These are phyloP conservation scores for Pelargonium myrrhifolium DNA, from an alignment of 441 rosid species.

Conservation along the genomic window DNA sequence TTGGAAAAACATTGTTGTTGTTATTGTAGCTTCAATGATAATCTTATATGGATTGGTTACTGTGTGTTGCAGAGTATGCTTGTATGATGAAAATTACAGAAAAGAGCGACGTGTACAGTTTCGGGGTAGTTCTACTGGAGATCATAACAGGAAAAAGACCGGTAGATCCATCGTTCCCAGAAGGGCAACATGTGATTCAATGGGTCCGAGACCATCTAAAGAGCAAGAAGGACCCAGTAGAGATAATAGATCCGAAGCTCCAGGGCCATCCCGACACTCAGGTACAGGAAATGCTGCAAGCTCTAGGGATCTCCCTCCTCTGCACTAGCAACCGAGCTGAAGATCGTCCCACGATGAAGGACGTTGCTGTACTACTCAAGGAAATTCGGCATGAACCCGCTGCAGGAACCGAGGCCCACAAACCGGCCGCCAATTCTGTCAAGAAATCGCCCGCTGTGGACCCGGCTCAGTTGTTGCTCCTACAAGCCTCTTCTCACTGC, in stretches of 20 bases:
- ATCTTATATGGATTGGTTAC: not conserved
- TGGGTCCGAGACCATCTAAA: conserved; percentile 62
- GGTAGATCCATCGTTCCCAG: conserved; percentile 53
- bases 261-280: conserved; percentile 59
- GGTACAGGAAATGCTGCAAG: conserved; percentile 68
- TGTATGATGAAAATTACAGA: conserved; percentile 47
- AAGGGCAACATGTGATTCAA: conserved; percentile 54
- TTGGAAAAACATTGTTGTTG: no score
- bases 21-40: no score
- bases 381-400: conserved; percentile 45
- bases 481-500: conserved; percentile 36
- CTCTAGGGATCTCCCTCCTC: conserved; percentile 57
- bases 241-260: conserved; percentile 46
- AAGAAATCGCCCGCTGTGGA: conserved; percentile 30
- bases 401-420: conserved; percentile 32
- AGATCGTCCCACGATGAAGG: conserved; percentile 72
- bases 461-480: conserved; percentile 40
- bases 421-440: conserved; percentile 23
- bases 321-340: conserved; percentile 56
- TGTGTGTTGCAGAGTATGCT: conserved; percentile 44
- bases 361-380: conserved; percentile 49
- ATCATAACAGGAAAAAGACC: conserved; percentile 57
- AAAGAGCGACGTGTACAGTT: conserved; percentile 65
- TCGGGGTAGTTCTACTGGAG: conserved; percentile 60
- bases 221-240: conserved; percentile 53